A percentile compares a stretch with the other conserved stretches of the same genome.
These are phyloP conservation scores for Massarina eburnea DNA, from an alignment of 2,329 filamentous ascomycete species.

Conservation along the genomic window DNA sequence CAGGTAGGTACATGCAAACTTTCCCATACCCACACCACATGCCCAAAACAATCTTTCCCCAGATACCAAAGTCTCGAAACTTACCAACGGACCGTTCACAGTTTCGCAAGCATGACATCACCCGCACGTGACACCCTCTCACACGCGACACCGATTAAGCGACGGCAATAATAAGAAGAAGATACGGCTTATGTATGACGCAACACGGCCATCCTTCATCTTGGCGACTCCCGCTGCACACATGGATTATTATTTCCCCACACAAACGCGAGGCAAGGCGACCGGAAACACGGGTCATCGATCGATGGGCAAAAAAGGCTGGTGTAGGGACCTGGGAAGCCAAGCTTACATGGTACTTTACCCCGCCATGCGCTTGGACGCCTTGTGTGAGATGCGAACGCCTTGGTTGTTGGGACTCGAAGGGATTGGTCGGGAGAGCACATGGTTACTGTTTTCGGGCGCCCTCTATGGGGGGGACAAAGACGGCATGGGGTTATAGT, in stretches of 20 bases:
- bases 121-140: not conserved
- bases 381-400: not conserved
- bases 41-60: too few species aligned
- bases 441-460: not conserved
- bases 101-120: not conserved
- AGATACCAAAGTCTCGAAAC: not conserved
- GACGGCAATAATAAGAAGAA: not conserved
- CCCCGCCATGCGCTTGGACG: not conserved
- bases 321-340: too few species aligned
- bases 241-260: too few species aligned
- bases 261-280: not conserved
- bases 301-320: not conserved
- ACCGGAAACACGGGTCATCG: not conserved
- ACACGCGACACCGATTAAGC: not conserved
- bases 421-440: constrained; percentile 3
- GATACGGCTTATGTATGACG: constrained; percentile 16
- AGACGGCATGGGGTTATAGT: not conserved
- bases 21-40: too few species aligned
- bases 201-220: not conserved
- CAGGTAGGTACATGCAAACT: too few species aligned
- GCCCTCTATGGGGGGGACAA: not conserved
- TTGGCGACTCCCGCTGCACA: too few species aligned
- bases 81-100: too few species aligned
- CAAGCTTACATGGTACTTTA: too few species aligned
- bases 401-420: constrained; percentile 6